Percentiles rank a stretch among this genome's conserved stretches.
These are phyloP conservation scores for Sporormia fimetaria DNA, from an alignment of 495 filamentous ascomycete species.

Conservation along the genomic window DNA sequence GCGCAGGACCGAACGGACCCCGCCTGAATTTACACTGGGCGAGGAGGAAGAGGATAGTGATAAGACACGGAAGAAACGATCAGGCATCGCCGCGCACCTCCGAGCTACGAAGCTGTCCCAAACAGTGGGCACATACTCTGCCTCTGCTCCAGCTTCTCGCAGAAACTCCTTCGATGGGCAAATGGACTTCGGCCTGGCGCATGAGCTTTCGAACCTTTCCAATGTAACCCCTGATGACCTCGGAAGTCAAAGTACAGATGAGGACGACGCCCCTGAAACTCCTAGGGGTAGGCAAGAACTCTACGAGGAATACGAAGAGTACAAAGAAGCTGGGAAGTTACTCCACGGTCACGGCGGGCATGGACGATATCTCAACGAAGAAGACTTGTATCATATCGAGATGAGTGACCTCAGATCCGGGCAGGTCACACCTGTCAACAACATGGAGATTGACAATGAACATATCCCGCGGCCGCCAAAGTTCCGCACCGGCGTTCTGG, in stretches of 20 bases:
- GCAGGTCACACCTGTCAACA: conserved; percentile 48
- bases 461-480: conserved; percentile 58
- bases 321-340: conserved; percentile 16
- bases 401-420: conserved; percentile 38
- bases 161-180: conserved; percentile 16
- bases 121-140: conserved; percentile 18
- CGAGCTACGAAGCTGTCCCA: conserved; percentile 18
- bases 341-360: conserved; percentile 14
- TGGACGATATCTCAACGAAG: too few relatives aligned
- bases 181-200: too few relatives aligned
- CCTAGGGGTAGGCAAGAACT: conserved; percentile 1
- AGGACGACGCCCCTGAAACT: conserved; percentile 8
- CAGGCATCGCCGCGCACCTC: conserved; percentile 17
- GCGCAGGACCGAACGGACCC: conserved; percentile 13
- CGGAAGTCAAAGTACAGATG: conserved; percentile 8
- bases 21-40: conserved; percentile 15
- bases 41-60: conserved; percentile 10
- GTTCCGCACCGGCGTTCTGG: conserved; percentile 67
- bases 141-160: conserved; percentile 17
- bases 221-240: too few relatives aligned
- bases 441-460: conserved; percentile 46
- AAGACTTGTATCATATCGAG: conserved; percentile 18
- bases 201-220: too few relatives aligned
- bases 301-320: too few relatives aligned
- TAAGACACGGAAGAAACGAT: conserved; percentile 14